Conservation (phyloP, 495 filamentous ascomycete species). For the Neurospora sp. region DNA sequence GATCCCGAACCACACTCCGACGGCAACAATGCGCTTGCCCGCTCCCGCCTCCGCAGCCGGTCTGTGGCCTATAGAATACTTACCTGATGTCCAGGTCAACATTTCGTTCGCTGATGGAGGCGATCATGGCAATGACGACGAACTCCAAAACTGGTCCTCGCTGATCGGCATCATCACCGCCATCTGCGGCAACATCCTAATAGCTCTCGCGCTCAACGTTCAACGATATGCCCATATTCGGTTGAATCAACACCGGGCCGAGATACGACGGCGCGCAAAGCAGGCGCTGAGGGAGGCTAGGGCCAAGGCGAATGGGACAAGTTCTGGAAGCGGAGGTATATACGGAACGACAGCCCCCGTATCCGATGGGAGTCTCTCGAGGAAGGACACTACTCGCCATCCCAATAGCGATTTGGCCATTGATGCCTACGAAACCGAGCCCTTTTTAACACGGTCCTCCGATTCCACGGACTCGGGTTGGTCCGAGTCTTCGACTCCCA, state of each 20-base stretch:
- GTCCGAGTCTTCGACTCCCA: constrained; percentile 24
- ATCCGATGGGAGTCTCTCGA: constrained; percentile 7
- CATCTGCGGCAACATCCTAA: constrained; percentile 83
- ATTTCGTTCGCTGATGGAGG: constrained; percentile 18
- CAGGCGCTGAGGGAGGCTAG: constrained; percentile 26
- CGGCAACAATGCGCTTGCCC: not conserved
- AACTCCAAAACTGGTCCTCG: constrained; percentile 72
- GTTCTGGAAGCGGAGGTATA: constrained; percentile 6
- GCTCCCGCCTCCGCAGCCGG: not conserved
- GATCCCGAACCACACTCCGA: not conserved
- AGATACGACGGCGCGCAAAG: constrained; percentile 41
- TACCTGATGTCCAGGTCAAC: not conserved
- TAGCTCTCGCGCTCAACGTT: constrained; percentile 90
- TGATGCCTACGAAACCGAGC: constrained; percentile 35
- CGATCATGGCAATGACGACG: constrained; percentile 28
- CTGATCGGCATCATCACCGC: constrained; percentile 91
- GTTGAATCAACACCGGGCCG: constrained; percentile 38
- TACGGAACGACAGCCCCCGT: constrained; percentile 13
- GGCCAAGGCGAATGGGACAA: constrained; percentile 8
- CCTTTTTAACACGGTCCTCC: constrained; percentile 39
- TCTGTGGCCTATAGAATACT: not conserved
- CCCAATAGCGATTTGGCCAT: constrained; percentile 19
- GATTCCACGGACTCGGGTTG: constrained; percentile 31
- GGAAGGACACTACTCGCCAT: constrained; percentile 14
- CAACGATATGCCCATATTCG: constrained; percentile 92